These are phyloP conservation scores for Mycena galericulata DNA, from an alignment of 768 basidiomycete genomes.

Conservation along the genomic window DNA sequence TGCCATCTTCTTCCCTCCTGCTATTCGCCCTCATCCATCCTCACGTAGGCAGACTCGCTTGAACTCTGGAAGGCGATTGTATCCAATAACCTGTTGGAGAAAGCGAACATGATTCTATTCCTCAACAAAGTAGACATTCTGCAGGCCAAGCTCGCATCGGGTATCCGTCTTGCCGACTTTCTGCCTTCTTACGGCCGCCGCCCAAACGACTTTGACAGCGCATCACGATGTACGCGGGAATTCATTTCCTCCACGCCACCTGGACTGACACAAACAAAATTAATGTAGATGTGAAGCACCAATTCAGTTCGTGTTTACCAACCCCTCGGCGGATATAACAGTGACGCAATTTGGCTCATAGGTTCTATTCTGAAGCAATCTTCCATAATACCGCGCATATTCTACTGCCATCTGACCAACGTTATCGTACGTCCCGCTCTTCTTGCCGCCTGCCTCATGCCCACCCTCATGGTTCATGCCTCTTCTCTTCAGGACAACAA, in stretches of 20 bases:
- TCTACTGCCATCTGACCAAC: conserved; percentile 79
- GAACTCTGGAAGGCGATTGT: conserved; percentile 77
- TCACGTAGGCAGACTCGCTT: conserved; percentile 68
- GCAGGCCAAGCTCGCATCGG: conserved; percentile 70
- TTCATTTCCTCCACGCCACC: conserved; percentile 7
- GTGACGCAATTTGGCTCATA: conserved; percentile 28
- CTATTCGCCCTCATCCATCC: not conserved
- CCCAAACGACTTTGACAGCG: conserved; percentile 73
- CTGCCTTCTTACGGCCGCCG: conserved; percentile 73
- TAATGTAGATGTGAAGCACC: conserved; percentile 71
- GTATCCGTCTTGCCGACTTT: conserved; percentile 69
- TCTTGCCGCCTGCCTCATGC: not conserved
- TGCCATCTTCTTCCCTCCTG: no score
- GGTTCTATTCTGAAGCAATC: conserved; percentile 65
- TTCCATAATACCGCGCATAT: conserved; percentile 66
- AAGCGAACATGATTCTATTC: conserved; percentile 76
- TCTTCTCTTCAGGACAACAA: conserved; percentile 63
- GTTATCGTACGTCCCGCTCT: conserved; percentile 69
- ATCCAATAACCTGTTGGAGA: conserved; percentile 70
- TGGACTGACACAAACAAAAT: not conserved
- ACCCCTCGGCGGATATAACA: not conserved
- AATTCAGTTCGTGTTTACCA: conserved; percentile 60
- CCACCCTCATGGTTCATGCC: not conserved
- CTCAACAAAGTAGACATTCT: conserved; percentile 80
- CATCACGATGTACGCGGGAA: conserved; percentile 66